Base-by-base conservation (phyloP, 768 basidiomycete species). In the Boletus vinaceobasis region DNA sequence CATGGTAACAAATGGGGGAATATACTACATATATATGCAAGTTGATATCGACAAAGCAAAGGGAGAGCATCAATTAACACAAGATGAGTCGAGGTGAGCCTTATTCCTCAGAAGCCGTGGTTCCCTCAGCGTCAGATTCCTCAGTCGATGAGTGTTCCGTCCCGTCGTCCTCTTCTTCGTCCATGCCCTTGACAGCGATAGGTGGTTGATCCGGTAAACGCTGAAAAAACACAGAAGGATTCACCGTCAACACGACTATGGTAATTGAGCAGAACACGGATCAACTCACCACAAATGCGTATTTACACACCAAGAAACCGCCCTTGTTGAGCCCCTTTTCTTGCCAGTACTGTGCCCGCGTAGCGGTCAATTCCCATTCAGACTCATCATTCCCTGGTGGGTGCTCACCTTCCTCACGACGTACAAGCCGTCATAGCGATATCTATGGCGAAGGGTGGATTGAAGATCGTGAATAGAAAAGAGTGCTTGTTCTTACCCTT, bases 391-490 rank as follows among this genome's bases (percentile, higher is more conserved):
- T 19, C 5, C 0, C 1, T 7, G 21, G 21, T 10, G 3, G 8
- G 31, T 29, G 40, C 73, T 46, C 56, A 82, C 89, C 75, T 85
- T 84, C 70, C 87, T 87, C 15, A 93, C 87, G 2, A 64, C 73
- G 65, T 96, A 97, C 11, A 97, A 75, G 1, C 94, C 94, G 61
- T 96, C 93, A 64, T 97, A 97, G 9, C 93, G 84, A 66, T 94
- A 97, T 26, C 90, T 89, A 50, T 7, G 53, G 23, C 26, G 3
- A 29, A 26, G 27, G 13, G 10, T 13, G 27, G 27, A 29, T 56
- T 0, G 45, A 33, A 26, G 26, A 50, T 35, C 21, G 35, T 37
- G 23, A 35, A 10, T 43, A n/a, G 13, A 27, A 46, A 40, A 11
- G 17, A 9, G 10, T 2, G 56, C 13, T 47, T 9, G 15, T 15